Evolutionary conservation across 2,329 filamentous ascomycete genomes (phyloP), one percentile per base, ranked within the genome.

Genomic region (Stylonectria norvegica): DNA sequence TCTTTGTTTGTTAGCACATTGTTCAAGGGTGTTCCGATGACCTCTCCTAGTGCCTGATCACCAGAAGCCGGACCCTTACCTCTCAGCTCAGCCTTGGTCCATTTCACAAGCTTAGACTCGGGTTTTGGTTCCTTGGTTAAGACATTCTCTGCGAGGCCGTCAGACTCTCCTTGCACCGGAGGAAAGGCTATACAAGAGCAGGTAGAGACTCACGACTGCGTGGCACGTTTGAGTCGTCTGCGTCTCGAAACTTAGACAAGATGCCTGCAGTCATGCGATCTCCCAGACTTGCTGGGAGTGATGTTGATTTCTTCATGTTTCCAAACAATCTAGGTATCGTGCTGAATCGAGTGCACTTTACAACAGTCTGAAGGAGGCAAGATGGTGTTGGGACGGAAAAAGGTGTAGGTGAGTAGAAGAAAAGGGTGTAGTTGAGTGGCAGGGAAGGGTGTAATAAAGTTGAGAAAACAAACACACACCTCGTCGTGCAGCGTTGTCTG

Each of bases 51-150:
- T 25, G 7, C 22, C 7, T 25, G 22, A 7, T 25, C 12, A 7
- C 22, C 22, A 25, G 22, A 12, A 25, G 7, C 7, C 7, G 14
- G 12, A 29, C 20, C 19, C 43, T 15, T 42, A 43, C 43, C 32
- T 17, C 39, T 29, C 25, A 47, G 14, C 20, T 47, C 43, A 2
- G 33, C 15, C 17, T 40, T 47, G n/a, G 43, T 43, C 37, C 37
- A 19, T 22, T 43, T 39, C 43, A 43, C 33, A 11, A 27, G n/a
- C 5, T 22, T 29, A n/a, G 15, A 2, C 10, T 34, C 40, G 4
- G 6, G 1, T 5, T 32, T 22, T 5, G 28, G 11, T 31, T 27
- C n/a, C 10, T 36, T 28, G 10, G 10, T 19, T 20, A 37, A 14
- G 9, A n/a, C 29, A 10, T 19, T 33, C 36, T 25, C 28, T 11